Evolutionary conservation across 2,329 filamentous ascomycete genomes (phyloP).

Genomic region (Cladophialophora immunda): DNA sequence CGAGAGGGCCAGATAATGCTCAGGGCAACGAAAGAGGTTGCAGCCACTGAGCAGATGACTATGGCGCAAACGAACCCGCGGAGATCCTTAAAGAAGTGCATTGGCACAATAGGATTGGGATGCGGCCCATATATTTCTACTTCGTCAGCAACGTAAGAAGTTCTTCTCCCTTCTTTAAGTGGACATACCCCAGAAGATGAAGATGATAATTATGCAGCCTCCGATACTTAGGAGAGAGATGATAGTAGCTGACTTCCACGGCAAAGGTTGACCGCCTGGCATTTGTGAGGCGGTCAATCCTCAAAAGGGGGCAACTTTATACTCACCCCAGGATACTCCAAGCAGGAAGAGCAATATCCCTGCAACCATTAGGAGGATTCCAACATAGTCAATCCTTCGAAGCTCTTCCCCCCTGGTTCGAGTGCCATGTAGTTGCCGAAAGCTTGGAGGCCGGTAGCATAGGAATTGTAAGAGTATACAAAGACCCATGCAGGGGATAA

Average conservation of each 20-base stretch:
- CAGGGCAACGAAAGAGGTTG: conserved; percentile 11
- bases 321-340: conserved; percentile 17
- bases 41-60: conserved; percentile 3
- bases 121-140: conserved; percentile 30
- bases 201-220: background rate
- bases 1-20: conserved; percentile 22
- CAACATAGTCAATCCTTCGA: conserved; percentile 5
- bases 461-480: background rate
- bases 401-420: background rate
- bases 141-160: background rate
- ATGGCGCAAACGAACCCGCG: conserved; percentile 14
- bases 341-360: conserved; percentile 7
- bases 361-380: conserved; percentile 5
- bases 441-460: conserved; percentile 5
- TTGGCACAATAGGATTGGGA: conserved; percentile 17
- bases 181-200: conserved; percentile 12
- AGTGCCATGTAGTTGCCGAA: conserved; percentile 11
- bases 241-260: conserved; percentile 3
- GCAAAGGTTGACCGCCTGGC: background rate
- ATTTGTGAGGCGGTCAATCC: background rate
- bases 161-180: background rate
- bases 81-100: conserved; percentile 24
- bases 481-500: background rate
- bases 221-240: background rate
- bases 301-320: background rate